Percentiles rank a stretch among this genome's conserved stretches.
Evolutionary conservation across 176 grass and related monocot species (phyloP).

Genomic region (Carex parvula): DNA sequence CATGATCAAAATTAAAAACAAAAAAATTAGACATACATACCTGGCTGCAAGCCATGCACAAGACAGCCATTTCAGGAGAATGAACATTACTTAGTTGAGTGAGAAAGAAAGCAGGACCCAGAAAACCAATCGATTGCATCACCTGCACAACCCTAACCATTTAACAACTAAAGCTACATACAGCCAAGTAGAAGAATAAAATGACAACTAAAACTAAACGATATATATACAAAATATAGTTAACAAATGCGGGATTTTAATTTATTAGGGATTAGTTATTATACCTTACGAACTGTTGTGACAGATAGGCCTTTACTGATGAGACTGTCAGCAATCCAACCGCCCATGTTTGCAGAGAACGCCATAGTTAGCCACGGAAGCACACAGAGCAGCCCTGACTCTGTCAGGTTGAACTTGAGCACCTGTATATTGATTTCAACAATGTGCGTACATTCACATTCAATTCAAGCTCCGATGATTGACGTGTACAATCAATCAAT

Average conservation of each 20-base stretch:
- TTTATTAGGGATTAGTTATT: not conserved
- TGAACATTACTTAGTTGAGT: slow-evolving; percentile 89
- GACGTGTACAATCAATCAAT: slow-evolving; percentile 5
- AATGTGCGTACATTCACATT: not conserved
- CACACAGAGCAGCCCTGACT: slow-evolving; percentile 83
- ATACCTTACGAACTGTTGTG: slow-evolving; percentile 87
- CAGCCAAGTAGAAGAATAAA: not conserved
- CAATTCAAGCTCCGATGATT: slow-evolving; percentile 10
- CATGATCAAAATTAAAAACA: not conserved
- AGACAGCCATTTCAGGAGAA: slow-evolving; percentile 80
- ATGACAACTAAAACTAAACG: not conserved
- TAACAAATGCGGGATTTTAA: not conserved
- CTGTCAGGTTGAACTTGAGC: slow-evolving; percentile 93
- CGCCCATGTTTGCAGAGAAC: slow-evolving; percentile 90
- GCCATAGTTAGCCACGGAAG: slow-evolving; percentile 96
- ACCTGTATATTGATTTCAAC: slow-evolving; percentile 48
- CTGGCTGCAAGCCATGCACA: slow-evolving; percentile 97
- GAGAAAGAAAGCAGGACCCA: slow-evolving; percentile 94
- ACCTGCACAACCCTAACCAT: slow-evolving; percentile 47
- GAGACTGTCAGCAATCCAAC: slow-evolving; percentile 98
- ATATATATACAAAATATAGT: not conserved
- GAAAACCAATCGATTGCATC: slow-evolving; percentile 99
- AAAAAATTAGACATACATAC: slow-evolving; percentile 46
- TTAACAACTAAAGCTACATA: slow-evolving; percentile 16
- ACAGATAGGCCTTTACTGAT: slow-evolving; percentile 91